Evolutionary conservation across 1,284 basidiomycete species (phyloP).

Genomic region (Cryptococcus wingfieldii): DNA sequence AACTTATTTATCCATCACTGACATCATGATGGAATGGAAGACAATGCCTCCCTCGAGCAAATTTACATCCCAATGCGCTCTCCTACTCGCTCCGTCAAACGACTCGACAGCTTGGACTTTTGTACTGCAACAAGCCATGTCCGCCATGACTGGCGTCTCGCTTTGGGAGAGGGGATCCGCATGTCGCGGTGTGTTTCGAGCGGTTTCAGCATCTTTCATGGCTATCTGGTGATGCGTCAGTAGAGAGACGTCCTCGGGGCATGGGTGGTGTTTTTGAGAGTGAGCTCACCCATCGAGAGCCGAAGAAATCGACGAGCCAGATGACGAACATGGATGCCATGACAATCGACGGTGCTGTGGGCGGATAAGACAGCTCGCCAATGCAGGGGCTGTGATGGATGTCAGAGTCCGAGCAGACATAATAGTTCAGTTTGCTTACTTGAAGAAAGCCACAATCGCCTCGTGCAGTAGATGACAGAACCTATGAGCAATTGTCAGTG

Average conservation of each 20-base stretch:
- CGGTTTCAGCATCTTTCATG: too few relatives aligned
- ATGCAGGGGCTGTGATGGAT: constrained; percentile 5
- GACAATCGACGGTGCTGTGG: constrained; percentile 9
- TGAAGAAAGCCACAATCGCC: constrained; percentile 8
- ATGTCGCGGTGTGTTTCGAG: too few relatives aligned
- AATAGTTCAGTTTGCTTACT: neutral
- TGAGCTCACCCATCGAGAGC: constrained; percentile 5
- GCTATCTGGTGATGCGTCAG: too few relatives aligned
- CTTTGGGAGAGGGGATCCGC: neutral
- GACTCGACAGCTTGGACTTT: neutral
- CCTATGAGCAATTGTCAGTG: neutral
- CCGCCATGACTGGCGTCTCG: too few relatives aligned
- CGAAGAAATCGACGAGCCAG: constrained; percentile 9
- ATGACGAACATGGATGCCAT: constrained; percentile 11
- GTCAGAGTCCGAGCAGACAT: neutral
- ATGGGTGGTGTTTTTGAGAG: neutral
- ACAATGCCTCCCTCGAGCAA: constrained; percentile 50
- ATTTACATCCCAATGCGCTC: constrained; percentile 13
- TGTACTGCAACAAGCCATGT: too few relatives aligned
- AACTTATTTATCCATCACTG: neutral
- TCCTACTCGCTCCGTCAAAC: constrained; percentile 4
- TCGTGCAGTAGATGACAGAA: constrained; percentile 12
- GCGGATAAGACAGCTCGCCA: constrained; percentile 6
- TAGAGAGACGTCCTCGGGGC: too few relatives aligned
- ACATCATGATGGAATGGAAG: constrained; percentile 49